A percentile compares a stretch with the other conserved stretches of the same genome.
Evolutionary conservation across 2,329 filamentous ascomycete species (phyloP).

Genomic region (Lachnellula subtilissima): DNA sequence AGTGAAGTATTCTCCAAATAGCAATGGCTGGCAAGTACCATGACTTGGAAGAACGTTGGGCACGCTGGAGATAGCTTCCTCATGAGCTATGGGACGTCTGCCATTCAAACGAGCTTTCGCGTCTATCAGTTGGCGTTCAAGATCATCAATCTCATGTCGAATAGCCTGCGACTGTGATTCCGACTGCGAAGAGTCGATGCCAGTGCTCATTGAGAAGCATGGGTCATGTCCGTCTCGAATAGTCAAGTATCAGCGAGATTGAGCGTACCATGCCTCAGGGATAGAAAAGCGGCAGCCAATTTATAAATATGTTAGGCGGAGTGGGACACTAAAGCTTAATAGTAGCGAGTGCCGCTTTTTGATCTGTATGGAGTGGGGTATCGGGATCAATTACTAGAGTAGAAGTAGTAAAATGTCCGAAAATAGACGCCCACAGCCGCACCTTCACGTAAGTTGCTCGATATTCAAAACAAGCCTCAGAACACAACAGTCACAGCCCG

Average conservation of each 20-base stretch:
- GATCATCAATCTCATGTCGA: slow-evolving; percentile 50
- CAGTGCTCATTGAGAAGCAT: slow-evolving; percentile 20
- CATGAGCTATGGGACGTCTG: slow-evolving; percentile 11
- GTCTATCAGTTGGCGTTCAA: slow-evolving; percentile 44
- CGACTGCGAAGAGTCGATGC: slow-evolving; percentile 21
- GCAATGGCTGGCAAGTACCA: slow-evolving; percentile 10
- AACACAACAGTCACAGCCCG: too few species aligned
- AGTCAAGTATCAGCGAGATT: neutral
- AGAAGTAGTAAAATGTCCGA: neutral
- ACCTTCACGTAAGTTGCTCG: neutral
- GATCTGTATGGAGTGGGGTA: too few species aligned
- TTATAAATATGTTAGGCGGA: too few species aligned
- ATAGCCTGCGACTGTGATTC: slow-evolving; percentile 33
- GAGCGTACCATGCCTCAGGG: neutral
- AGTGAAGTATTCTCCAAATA: neutral
- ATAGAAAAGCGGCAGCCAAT: neutral
- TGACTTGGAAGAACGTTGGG: slow-evolving; percentile 16
- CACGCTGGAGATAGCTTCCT: slow-evolving; percentile 21
- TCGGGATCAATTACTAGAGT: too few species aligned
- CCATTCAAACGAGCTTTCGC: slow-evolving; percentile 41
- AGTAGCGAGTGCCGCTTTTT: too few species aligned
- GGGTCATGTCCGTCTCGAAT: slow-evolving; percentile 8
- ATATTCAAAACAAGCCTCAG: too few species aligned
- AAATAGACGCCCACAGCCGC: neutral
- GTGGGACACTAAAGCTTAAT: too few species aligned